Evolutionary conservation across 2,329 filamentous ascomycete genomes (phyloP).

Genomic region (Juglanconis sp.): DNA sequence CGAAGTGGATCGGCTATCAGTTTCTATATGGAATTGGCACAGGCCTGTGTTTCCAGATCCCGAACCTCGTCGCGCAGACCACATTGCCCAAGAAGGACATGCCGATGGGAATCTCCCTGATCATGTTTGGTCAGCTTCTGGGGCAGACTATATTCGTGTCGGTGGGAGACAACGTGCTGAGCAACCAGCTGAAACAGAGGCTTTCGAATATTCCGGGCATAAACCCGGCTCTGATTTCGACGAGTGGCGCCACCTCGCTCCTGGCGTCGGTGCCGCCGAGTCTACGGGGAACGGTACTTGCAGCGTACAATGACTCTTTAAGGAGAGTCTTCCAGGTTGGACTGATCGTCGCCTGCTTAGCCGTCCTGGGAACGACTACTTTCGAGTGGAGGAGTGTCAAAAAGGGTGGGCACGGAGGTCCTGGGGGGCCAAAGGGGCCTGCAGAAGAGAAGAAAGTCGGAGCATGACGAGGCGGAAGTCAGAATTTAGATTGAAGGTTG

Average conservation of each 20-base stretch:
- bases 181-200: conserved; percentile 30
- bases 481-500: no score
- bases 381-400: conserved; percentile 54
- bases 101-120: conserved; percentile 40
- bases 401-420: not conserved
- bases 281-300: conserved; percentile 45
- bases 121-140: conserved; percentile 45
- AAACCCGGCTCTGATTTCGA: conserved; percentile 31
- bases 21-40: conserved; percentile 33
- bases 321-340: conserved; percentile 53
- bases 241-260: conserved; percentile 47
- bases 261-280: conserved; percentile 43
- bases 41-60: conserved; percentile 33
- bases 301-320: conserved; percentile 55
- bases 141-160: conserved; percentile 45
- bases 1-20: conserved; percentile 36
- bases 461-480: no score
- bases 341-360: conserved; percentile 47
- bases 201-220: conserved; percentile 31
- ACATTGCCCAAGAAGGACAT: conserved; percentile 41
- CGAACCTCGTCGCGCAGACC: conserved; percentile 38
- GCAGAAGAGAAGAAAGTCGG: no score
- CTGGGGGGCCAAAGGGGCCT: no score
- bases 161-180: conserved; percentile 40
- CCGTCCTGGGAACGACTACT: conserved; percentile 46